Conservation (phyloP, 441 rosid genomes). For the Iberis amara region DNA sequence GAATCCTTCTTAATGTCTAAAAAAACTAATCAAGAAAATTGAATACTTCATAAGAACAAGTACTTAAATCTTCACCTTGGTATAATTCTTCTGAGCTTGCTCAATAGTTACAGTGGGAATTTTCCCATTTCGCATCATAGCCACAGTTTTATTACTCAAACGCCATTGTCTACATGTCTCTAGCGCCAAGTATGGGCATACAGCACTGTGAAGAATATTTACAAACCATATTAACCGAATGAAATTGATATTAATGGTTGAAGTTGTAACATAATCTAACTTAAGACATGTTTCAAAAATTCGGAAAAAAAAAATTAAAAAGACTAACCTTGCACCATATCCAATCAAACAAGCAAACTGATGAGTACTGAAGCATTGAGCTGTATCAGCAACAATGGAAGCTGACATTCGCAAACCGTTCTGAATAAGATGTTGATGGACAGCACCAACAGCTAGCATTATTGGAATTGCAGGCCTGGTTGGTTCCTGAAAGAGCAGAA, state of each 20-base stretch:
- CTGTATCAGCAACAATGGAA: slow-evolving; percentile 91
- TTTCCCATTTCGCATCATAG: slow-evolving; percentile 92
- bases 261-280: too few relatives aligned
- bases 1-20: neutral
- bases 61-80: slow-evolving; percentile 53
- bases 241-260: too few relatives aligned
- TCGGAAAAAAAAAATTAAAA: neutral
- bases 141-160: slow-evolving; percentile 82
- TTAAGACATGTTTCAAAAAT: too few relatives aligned
- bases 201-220: slow-evolving; percentile 51
- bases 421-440: slow-evolving; percentile 98
- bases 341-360: slow-evolving; percentile 98
- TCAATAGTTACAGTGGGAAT: slow-evolving; percentile 98
- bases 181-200: slow-evolving; percentile 90
- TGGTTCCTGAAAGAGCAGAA: slow-evolving; percentile 57
- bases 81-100: slow-evolving; percentile 87
- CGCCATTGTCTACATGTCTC: slow-evolving; percentile 99
- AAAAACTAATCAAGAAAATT: neutral
- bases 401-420: slow-evolving; percentile 94
- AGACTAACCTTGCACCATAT: slow-evolving; percentile 87
- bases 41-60: neutral
- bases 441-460: slow-evolving; percentile 96
- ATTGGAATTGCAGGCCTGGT: slow-evolving; percentile 89
- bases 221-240: too few relatives aligned
- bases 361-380: slow-evolving; percentile 99